Base-by-base conservation (phyloP, 2,329 filamentous ascomycete genomes). In the Helicocarpus griseus region DNA sequence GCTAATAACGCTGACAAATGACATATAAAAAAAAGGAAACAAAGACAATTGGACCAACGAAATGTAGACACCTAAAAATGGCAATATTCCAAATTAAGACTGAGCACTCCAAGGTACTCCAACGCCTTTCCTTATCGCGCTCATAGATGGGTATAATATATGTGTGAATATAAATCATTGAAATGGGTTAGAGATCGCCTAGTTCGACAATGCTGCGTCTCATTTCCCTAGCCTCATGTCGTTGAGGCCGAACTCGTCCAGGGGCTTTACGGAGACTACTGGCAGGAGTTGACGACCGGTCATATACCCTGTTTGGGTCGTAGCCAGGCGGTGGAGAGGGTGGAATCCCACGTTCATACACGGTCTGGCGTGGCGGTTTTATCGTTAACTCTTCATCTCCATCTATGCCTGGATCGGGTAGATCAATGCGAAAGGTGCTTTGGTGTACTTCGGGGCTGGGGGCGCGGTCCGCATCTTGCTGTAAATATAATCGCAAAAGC, bases 401-500 rank as follows among this genome's bases (percentile, higher is more conserved):
- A 1, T 55, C 53, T 33, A 56, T 54, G 13, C 59, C 47, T 4
- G 47, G 52, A n/a, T 61, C 60, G 1, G 63, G 62, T 2, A 60
- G 51, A 31, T 62, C 59, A 40, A 65, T 61, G 22, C 56, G 51
- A 47, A 63, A 65, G n/a, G 62, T 65, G 44, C 58, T 61, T 44
- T 61, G 60, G 7, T 55, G 49, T 4, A 58, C 52, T n/a, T 63
- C 60, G 2, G 61, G 57, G 6, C 56, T 60, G 6, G 62, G 58
- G 4, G 63, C 63, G 14, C 61, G 56, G 5, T 56, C 54, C 5
- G 59, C 56, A 5, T 63, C 63, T 47, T 63, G 59, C 28, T 63
- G 61, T 21, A 71, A 53, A 17, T 72, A 57, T 11, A 67, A 61
- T 31, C 65, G 63, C 24, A 71, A 56, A 48, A 72, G 66, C 33